Evolutionary conservation across 2,329 filamentous ascomycete genomes (phyloP), one percentile per base, ranked within the genome.

Genomic region (Sarocladium kiliense): DNA sequence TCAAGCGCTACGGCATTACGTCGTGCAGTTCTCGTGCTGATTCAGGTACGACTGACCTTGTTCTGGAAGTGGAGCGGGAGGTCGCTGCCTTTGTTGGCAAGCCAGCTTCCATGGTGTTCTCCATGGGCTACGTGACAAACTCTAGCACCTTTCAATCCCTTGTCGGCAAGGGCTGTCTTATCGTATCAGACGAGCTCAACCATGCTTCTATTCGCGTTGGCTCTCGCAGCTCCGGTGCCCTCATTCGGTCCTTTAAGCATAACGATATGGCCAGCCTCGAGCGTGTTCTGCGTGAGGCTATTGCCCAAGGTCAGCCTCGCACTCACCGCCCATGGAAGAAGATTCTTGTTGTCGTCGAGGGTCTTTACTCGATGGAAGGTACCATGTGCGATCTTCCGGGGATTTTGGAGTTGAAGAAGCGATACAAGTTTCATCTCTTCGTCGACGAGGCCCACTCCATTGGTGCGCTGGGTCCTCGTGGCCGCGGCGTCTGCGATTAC

Each of bases 311-410:
- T 44, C 94, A 99, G 69, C 94, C 94, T 54, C 88, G 94, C 61
- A 99, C 93, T n/a, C 94, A 99, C 72, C 88, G 94, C 27, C 94
- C 94, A 1, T 99, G 94, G 94, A 97, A 96, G 80, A 99, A 97
- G 84, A 97, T 99, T 58, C 72, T 99, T 53, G 89, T 99, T 44
- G 92, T 93, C 36, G 90, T 99, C 36, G 94, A 99, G 71, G 94
- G 94, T 63, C 81, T 99, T 19, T 99, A 99, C 79, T 97, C 93
- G 1, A 99, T 99, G 94, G 94, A 99, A 75, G 94, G 94, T 50
- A 97, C 92, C 61, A 96, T 99, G 89, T 94, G 90, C 73, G 94
- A 99, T 69, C 82, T 99, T n/a, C 94, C 94, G 1, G 90, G 90
- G 58, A 78, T 99, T 53, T 75, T 99, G 57, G 82, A 80, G 53